A percentile compares a stretch with the other conserved stretches of the same genome.
These are phyloP conservation scores for Coleophoma crateriformis DNA, from an alignment of 2,329 filamentous ascomycete genomes.

Conservation along the genomic window DNA sequence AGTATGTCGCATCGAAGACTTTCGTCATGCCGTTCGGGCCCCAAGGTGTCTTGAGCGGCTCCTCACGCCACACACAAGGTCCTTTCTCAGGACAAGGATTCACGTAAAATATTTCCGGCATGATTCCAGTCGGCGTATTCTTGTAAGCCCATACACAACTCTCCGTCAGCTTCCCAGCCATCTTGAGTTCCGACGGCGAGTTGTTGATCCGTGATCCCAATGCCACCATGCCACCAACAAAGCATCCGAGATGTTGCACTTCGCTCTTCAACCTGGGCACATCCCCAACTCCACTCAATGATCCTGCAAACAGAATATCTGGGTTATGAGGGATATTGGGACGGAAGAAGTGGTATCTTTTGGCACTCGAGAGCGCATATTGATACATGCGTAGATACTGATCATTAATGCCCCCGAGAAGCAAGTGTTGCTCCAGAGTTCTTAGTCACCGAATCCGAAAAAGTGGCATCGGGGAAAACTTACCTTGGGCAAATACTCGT, in stretches of 20 bases:
- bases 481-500: slow-evolving; percentile 58
- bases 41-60: slow-evolving; percentile 24
- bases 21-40: slow-evolving; percentile 27
- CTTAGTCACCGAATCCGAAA: too few relatives aligned
- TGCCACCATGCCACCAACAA: slow-evolving; percentile 42
- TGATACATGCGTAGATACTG: slow-evolving; percentile 62
- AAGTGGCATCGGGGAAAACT: slow-evolving; percentile 24
- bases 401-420: slow-evolving; percentile 24
- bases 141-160: slow-evolving; percentile 56
- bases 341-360: slow-evolving; percentile 61
- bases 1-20: slow-evolving; percentile 30
- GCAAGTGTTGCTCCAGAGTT: slow-evolving; percentile 42
- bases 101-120: slow-evolving; percentile 46
- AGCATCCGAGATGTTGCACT: slow-evolving; percentile 40
- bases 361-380: slow-evolving; percentile 51
- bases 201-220: slow-evolving; percentile 39
- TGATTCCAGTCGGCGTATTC: slow-evolving; percentile 47
- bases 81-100: slow-evolving; percentile 33
- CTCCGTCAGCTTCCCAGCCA: slow-evolving; percentile 41
- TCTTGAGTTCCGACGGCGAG: slow-evolving; percentile 37
- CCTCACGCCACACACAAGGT: not conserved
- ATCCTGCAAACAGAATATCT: slow-evolving; percentile 58
- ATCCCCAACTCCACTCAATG: slow-evolving; percentile 10
- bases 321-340: slow-evolving; percentile 57
- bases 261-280: slow-evolving; percentile 26